Percentiles rank a stretch among this genome's conserved stretches.
phyloP scores from a whole-genome alignment of 2,329 filamentous ascomycete genomes.

The Arthrobotrys sinensis region DNA sequence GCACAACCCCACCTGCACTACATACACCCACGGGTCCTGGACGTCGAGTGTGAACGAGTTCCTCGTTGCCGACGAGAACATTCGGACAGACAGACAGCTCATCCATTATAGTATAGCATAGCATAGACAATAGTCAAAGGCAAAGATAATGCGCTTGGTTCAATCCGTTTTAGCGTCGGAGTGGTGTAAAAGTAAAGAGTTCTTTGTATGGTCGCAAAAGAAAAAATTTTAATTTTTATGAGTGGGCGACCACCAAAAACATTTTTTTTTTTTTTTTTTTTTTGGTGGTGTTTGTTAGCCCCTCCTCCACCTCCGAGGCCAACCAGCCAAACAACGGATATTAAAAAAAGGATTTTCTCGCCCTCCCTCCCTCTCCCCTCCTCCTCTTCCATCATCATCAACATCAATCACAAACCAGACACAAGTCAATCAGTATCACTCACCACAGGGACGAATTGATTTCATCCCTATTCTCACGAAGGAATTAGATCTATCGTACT shows the following conservation, averaged over 20 bases:
- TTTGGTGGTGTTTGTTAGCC: slow-evolving; percentile 6
- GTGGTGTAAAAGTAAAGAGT: background rate
- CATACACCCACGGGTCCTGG: background rate
- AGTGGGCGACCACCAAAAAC: slow-evolving; percentile 23
- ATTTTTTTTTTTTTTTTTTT: slow-evolving; percentile 12
- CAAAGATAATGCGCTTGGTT: slow-evolving; percentile 17
- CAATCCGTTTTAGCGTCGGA: slow-evolving; percentile 37
- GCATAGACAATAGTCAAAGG: too few relatives aligned
- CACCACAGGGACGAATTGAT: slow-evolving; percentile 55
- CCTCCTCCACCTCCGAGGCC: slow-evolving; percentile 32
- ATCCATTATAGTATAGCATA: too few relatives aligned
- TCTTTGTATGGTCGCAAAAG: slow-evolving; percentile 26
- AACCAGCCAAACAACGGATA: slow-evolving; percentile 4
- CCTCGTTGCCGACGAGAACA: too few relatives aligned
- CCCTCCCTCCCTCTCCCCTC: slow-evolving; percentile 19
- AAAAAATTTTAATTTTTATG: slow-evolving; percentile 39
- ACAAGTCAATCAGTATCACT: slow-evolving; percentile 16
- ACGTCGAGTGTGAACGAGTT: slow-evolving; percentile 13
- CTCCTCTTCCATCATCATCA: slow-evolving; percentile 36
- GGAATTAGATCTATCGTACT: slow-evolving; percentile 51
- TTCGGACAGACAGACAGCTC: too few relatives aligned
- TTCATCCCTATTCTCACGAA: slow-evolving; percentile 43
- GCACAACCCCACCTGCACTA: slow-evolving; percentile 14
- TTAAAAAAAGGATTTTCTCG: slow-evolving; percentile 59
- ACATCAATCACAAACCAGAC: slow-evolving; percentile 5